Evolutionary conservation across 345 rosid genomes (phyloP), one percentile per base, ranked within the genome.

Genomic region (Linum trigynum): DNA sequence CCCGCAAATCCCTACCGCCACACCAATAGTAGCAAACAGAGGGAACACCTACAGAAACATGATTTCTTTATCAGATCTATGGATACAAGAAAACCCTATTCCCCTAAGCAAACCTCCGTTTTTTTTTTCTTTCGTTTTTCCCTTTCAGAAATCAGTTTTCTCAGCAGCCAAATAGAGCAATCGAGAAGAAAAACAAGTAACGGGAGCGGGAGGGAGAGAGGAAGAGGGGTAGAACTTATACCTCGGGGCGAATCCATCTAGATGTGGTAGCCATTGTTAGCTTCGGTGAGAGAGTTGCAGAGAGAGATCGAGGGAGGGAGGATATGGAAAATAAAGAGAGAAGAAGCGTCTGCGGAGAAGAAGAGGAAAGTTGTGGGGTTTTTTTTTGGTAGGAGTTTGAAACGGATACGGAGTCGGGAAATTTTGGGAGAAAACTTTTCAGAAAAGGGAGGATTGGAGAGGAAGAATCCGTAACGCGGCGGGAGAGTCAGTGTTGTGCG

Each of bases 1-100:
- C 40, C 66, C 79, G 5, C 91, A 86, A 35, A 82, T 82, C 70
- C 86, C 84, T 3, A 84, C 91, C 0, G 86, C 88, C 0, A 77
- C 77, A 36, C 85, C 85, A 14, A 79, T 74, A 7, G 88, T 55
- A 0, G 83, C 91, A 55, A 86, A 77, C 3, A 86, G 78, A 0
- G 88, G 88, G 68, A 70, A 86, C n/a, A n/a, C n/a, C n/a, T n/a
- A n/a, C n/a, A n/a, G n/a, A 40, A 0, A 0, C 32, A 48, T 11
- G 9, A 15, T 9, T 48, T 48, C 53, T 48, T 48, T 48, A 45
- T 45, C 9, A 48, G n/a, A n/a, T n/a, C n/a, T n/a, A n/a, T n/a
- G n/a, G n/a, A n/a, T n/a, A n/a, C n/a, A n/a, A n/a, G n/a, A n/a
- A n/a, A n/a, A n/a, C n/a, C n/a, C n/a, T n/a, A n/a, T n/a, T n/a